phyloP scores from a whole-genome alignment of 2,329 filamentous ascomycete species.

The Aspergillus quadrilineatus region DNA sequence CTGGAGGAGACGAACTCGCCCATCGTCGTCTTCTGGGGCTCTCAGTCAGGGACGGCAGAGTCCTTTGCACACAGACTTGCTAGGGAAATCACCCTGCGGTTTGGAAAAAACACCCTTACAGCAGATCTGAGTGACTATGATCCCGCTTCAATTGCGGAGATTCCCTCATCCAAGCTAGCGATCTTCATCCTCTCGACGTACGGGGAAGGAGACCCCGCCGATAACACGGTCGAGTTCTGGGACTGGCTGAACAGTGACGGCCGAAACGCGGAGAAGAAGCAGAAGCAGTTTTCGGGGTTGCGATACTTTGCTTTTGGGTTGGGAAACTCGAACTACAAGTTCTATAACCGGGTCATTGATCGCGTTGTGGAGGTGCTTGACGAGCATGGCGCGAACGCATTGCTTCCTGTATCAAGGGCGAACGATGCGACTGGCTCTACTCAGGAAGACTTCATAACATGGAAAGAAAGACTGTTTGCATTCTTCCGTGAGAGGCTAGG shows the following conservation, averaged over 20 bases:
- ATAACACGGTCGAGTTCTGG: constrained; percentile 90
- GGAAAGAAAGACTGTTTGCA: constrained; percentile 94
- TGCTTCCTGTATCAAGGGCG: constrained; percentile 81
- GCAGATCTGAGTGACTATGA: constrained; percentile 94
- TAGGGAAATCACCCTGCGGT: constrained; percentile 86
- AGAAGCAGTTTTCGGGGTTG: constrained; percentile 67
- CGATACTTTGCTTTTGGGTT: constrained; percentile 85
- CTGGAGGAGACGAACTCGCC: constrained; percentile 54
- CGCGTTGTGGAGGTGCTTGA: constrained; percentile 74
- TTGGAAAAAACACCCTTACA: constrained; percentile 90
- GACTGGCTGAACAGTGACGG: constrained; percentile 67
- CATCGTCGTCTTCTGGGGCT: constrained; percentile 90
- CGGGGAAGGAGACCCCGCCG: constrained; percentile 91
- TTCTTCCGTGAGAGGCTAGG: constrained; percentile 73
- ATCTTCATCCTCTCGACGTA: constrained; percentile 93
- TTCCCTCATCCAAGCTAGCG: constrained; percentile 79
- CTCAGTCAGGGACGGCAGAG: constrained; percentile 91
- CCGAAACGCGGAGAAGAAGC: constrained; percentile 60
- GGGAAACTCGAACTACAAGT: constrained; percentile 95
- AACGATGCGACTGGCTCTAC: constrained; percentile 92
- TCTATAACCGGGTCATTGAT: constrained; percentile 94
- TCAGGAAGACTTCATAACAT: constrained; percentile 93
- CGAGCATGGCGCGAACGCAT: constrained; percentile 71
- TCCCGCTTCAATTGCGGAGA: constrained; percentile 76
- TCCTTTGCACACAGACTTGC: constrained; percentile 87